These are phyloP conservation scores for Clavispora carvajalis DNA, from an alignment of 805 yeast genomes.

Conservation along the genomic window DNA sequence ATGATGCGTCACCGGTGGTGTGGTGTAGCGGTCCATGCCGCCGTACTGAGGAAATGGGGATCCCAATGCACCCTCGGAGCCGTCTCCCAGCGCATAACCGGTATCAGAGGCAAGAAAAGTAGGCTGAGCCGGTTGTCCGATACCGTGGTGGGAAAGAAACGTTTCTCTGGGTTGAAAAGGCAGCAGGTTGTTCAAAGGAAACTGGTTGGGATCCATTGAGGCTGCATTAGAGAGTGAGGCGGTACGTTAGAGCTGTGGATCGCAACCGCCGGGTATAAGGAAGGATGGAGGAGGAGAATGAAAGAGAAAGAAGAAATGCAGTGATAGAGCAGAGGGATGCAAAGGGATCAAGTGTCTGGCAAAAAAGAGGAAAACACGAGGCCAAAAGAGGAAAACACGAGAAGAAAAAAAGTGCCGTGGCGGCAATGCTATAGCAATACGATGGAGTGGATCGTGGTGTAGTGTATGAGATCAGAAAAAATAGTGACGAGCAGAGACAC, in stretches of 20 bases:
- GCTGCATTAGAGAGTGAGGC: background rate
- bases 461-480: constrained; percentile 1
- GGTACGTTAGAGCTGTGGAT: background rate
- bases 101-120: background rate
- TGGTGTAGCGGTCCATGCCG: background rate
- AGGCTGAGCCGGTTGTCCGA: background rate
- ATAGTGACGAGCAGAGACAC: background rate
- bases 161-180: background rate
- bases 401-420: background rate
- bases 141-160: background rate
- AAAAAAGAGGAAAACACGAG: background rate
- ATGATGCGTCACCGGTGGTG: background rate
- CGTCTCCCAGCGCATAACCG: background rate
- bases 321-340: background rate
- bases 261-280: background rate
- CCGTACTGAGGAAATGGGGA: background rate
- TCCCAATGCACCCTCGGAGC: background rate
- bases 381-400: background rate
- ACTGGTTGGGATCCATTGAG: constrained; percentile 1
- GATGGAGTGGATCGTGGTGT: background rate
- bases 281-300: background rate
- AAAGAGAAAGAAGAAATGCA: background rate
- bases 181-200: background rate
- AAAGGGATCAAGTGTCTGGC: background rate
- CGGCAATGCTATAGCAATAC: background rate